Evolutionary conservation across 768 basidiomycete genomes (phyloP).

Genomic region (Hygrocybe coccinea): DNA sequence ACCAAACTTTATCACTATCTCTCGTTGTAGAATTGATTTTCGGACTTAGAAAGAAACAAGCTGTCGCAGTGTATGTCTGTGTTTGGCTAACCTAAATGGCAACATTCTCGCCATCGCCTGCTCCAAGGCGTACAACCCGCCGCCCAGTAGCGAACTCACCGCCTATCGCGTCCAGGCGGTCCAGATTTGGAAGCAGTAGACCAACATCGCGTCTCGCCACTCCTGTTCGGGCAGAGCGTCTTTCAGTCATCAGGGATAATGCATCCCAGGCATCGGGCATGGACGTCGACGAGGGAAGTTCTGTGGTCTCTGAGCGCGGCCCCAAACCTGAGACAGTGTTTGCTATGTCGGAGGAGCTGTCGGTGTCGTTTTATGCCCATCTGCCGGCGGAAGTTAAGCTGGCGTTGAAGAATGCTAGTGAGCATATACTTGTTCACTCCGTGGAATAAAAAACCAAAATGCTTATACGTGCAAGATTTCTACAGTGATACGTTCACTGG

Average conservation of each 20-base stretch:
- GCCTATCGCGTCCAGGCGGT: constrained; percentile 29
- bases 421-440: constrained; percentile 17
- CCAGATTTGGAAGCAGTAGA: constrained; percentile 25
- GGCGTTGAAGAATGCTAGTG: constrained; percentile 63
- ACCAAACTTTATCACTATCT: no score
- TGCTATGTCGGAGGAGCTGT: constrained; percentile 69
- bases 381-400: constrained; percentile 73
- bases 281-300: constrained; percentile 60
- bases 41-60: no score
- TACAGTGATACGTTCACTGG: constrained; percentile 63
- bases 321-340: constrained; percentile 46
- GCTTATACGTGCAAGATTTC: constrained; percentile 46
- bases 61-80: constrained; percentile 1
- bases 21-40: no score
- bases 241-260: constrained; percentile 30
- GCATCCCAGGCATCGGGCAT: constrained; percentile 49
- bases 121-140: constrained; percentile 51
- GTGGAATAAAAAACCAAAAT: constrained; percentile 9
- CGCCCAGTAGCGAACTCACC: constrained; percentile 27
- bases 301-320: constrained; percentile 35
- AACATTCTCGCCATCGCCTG: constrained; percentile 57
- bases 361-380: constrained; percentile 61
- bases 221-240: constrained; percentile 27
- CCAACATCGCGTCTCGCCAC: constrained; percentile 42
- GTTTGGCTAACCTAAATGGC: constrained; percentile 38